Percentiles rank a stretch among this genome's conserved stretches.
Evolutionary conservation across 441 rosid genomes (phyloP).

Genomic region (Arabidopsis lyrata): DNA sequence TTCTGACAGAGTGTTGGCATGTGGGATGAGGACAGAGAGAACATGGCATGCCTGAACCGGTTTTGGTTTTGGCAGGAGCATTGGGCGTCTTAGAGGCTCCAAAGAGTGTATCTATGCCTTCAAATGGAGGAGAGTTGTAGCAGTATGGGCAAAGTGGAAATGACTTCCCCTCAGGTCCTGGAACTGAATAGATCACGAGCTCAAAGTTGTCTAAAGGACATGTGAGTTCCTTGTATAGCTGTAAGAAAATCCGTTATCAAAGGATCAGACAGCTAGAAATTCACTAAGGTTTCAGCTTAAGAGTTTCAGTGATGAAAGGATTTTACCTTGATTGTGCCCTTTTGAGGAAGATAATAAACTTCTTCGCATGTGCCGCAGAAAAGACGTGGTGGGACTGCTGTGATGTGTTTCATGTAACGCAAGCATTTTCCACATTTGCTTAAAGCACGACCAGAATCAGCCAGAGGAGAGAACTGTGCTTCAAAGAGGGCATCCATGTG

Average conservation of each 20-base stretch:
- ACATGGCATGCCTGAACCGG: conserved; percentile 95
- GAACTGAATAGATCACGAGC: conserved; percentile 86
- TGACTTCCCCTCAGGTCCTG: conserved; percentile 92
- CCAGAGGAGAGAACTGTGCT: conserved; percentile 89
- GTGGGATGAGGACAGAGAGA: conserved; percentile 91
- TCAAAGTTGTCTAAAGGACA: conserved; percentile 94
- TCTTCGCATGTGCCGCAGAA: conserved; percentile 93
- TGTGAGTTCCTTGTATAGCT: conserved; percentile 92
- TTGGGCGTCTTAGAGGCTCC: conserved; percentile 57
- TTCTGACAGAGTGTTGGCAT: conserved; percentile 78
- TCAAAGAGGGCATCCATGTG: conserved; percentile 95
- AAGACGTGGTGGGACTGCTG: conserved; percentile 77
- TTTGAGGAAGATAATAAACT: conserved; percentile 93
- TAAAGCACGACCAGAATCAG: conserved; percentile 80
- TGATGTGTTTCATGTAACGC: conserved; percentile 92
- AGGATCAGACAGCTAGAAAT: conserved; percentile 10
- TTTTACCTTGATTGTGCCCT: conserved; percentile 84
- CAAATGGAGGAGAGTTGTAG: conserved; percentile 91
- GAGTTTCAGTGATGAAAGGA: conserved; percentile 1
- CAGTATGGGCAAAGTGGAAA: conserved; percentile 93
- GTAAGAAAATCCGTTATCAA: conserved; percentile 38
- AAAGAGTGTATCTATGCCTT: conserved; percentile 73
- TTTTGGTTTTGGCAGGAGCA: conserved; percentile 58
- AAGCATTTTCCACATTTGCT: conserved; percentile 96
- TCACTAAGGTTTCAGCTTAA: conserved; percentile 9